A percentile compares a stretch with the other conserved stretches of the same genome.
These are phyloP conservation scores for Dispira parvispora DNA, from an alignment of 192 early-diverging fungal genomes.

Conservation along the genomic window DNA sequence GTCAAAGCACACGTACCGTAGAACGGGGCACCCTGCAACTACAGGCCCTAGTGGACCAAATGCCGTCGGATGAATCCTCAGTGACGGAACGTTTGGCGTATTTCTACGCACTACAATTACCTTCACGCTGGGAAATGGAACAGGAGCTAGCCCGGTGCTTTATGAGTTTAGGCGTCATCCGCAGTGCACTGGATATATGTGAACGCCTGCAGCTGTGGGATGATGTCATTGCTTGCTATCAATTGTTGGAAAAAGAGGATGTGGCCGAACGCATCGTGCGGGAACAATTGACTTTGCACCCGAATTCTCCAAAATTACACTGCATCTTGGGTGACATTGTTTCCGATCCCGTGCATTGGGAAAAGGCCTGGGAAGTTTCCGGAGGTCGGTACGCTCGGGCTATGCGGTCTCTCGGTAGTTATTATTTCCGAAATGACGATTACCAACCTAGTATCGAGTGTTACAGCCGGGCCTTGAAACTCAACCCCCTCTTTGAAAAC, in stretches of 20 bases:
- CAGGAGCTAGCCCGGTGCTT: slow-evolving; percentile 74
- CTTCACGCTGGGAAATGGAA: slow-evolving; percentile 94
- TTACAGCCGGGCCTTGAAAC: slow-evolving; percentile 64
- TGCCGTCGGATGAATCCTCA: slow-evolving; percentile 19
- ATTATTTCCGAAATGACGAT: slow-evolving; percentile 51
- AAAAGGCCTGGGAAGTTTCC: slow-evolving; percentile 80
- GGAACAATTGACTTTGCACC: slow-evolving; percentile 39
- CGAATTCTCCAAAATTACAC: slow-evolving; percentile 67
- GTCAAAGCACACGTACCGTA: slow-evolving; percentile 66
- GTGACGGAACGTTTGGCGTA: slow-evolving; percentile 61
- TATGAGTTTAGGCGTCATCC: slow-evolving; percentile 68
- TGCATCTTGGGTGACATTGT: slow-evolving; percentile 84
- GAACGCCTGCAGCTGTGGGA: slow-evolving; percentile 94
- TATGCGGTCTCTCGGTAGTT: slow-evolving; percentile 81
- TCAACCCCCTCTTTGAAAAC: slow-evolving; percentile 90
- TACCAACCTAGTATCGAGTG: slow-evolving; percentile 46
- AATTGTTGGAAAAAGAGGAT: slow-evolving; percentile 66
- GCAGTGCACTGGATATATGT: slow-evolving; percentile 88
- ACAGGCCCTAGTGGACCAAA: slow-evolving; percentile 94
- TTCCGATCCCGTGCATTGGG: slow-evolving; percentile 55
- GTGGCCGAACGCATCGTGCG: slow-evolving; percentile 73
- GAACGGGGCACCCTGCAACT: slow-evolving; percentile 83
- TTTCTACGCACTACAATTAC: slow-evolving; percentile 62
- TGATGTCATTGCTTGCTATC: slow-evolving; percentile 73
- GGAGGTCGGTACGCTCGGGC: slow-evolving; percentile 70